A percentile compares a stretch with the other conserved stretches of the same genome.
Evolutionary conservation across 1,284 basidiomycete species (phyloP).

Genomic region (Ustilago xerochloae): DNA sequence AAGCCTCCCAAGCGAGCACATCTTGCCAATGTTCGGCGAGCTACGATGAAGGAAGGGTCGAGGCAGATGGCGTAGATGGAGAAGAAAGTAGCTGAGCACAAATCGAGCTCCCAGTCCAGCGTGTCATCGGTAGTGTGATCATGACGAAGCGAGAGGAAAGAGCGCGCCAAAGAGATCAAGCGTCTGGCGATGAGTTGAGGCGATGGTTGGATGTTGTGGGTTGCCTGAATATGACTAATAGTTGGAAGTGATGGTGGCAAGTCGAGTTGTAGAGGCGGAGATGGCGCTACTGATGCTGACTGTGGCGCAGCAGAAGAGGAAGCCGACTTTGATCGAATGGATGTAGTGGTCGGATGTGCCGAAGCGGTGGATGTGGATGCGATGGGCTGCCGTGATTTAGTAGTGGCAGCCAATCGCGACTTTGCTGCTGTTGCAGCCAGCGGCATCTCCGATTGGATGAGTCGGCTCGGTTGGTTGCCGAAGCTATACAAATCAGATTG

Average conservation of each 20-base stretch:
- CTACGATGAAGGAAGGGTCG: slow-evolving; percentile 39
- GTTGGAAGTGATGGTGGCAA: slow-evolving; percentile 40
- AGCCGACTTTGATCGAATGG: slow-evolving; percentile 7
- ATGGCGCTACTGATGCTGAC: slow-evolving; percentile 1
- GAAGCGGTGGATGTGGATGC: slow-evolving; percentile 23
- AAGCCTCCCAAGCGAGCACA: slow-evolving; percentile 59
- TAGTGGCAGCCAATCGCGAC: slow-evolving; percentile 29
- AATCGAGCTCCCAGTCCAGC: slow-evolving; percentile 35
- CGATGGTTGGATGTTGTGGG: slow-evolving; percentile 12
- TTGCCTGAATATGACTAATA: slow-evolving; percentile 18
- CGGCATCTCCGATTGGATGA: slow-evolving; percentile 26
- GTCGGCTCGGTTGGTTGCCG: background rate
- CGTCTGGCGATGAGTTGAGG: slow-evolving; percentile 30
- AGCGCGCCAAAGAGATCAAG: slow-evolving; percentile 36
- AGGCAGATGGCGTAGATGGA: slow-evolving; percentile 54
- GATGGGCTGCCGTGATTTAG: slow-evolving; percentile 30
- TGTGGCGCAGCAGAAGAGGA: background rate
- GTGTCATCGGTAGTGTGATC: slow-evolving; percentile 11
- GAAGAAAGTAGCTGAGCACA: slow-evolving; percentile 60
- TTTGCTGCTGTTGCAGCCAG: slow-evolving; percentile 31
- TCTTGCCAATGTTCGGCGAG: slow-evolving; percentile 50
- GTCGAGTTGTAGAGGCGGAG: slow-evolving; percentile 8
- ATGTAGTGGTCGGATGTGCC: slow-evolving; percentile 20
- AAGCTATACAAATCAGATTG: too few species aligned
- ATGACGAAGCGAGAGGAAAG: slow-evolving; percentile 22